Conservation (phyloP, 2,329 filamentous ascomycete species). For the Pseudogymnoascus sp. region DNA sequence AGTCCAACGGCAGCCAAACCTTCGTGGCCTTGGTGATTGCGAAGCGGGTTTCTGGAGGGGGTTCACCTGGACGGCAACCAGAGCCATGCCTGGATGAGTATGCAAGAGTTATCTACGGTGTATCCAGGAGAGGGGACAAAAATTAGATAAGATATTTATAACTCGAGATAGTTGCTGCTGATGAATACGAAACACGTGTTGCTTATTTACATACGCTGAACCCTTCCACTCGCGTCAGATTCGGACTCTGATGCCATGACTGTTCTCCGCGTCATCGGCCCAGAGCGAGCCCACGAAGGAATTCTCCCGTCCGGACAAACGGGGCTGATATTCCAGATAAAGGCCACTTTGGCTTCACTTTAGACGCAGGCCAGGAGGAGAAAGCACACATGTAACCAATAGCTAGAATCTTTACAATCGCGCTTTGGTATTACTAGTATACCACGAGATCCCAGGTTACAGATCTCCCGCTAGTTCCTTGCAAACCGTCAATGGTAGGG, state of each 20-base stretch:
- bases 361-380: not conserved
- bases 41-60: not conserved
- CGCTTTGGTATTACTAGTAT: slow-evolving; percentile 4
- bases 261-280: not conserved
- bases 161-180: not conserved
- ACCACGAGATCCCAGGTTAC: not conserved
- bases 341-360: not conserved
- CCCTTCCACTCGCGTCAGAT: not conserved
- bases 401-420: not conserved
- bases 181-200: not conserved
- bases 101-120: not conserved
- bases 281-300: not conserved
- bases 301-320: not conserved
- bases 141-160: not conserved
- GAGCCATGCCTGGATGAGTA: not conserved
- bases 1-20: not conserved
- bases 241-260: not conserved
- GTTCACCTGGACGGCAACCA: not conserved
- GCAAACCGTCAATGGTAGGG: not conserved
- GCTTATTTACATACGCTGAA: not conserved
- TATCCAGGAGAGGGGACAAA: not conserved
- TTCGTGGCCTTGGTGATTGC: not conserved
- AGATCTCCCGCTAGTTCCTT: not conserved
- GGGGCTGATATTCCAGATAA: not conserved
- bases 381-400: not conserved